Evolutionary conservation across 257 asterid genomes (phyloP).

Genomic region (Gynochthodes officinalis): DNA sequence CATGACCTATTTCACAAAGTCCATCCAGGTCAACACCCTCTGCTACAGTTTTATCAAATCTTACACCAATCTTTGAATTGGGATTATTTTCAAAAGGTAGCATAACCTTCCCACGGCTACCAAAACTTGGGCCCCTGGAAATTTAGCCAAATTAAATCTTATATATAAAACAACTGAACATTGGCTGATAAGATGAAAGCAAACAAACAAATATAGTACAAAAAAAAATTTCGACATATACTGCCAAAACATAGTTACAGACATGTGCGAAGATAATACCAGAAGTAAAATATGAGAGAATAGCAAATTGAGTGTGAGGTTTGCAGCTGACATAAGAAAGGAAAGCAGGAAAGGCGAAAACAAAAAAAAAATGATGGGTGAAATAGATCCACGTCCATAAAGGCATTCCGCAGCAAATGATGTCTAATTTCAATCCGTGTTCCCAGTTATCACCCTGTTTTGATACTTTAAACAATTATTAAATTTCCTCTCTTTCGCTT

Average conservation of each 20-base stretch:
- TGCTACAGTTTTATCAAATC: slow-evolving; percentile 72
- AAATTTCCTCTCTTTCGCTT: not conserved
- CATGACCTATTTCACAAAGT: slow-evolving; percentile 72
- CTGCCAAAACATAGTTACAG: not conserved
- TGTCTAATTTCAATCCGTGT: not conserved
- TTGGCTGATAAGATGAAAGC: not conserved
- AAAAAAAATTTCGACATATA: too few relatives aligned
- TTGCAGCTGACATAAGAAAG: not conserved
- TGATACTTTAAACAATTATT: not conserved
- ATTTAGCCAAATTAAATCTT: slow-evolving; percentile 29
- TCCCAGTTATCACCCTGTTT: not conserved
- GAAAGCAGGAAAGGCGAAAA: not conserved
- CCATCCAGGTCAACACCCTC: slow-evolving; percentile 95
- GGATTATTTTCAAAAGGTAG: slow-evolving; percentile 81
- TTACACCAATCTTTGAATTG: slow-evolving; percentile 75
- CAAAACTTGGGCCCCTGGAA: slow-evolving; percentile 81
- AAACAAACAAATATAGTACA: slow-evolving; percentile 1
- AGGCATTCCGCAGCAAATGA: not conserved
- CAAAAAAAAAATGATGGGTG: not conserved
- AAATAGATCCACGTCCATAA: not conserved
- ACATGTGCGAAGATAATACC: not conserved
- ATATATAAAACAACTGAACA: not conserved
- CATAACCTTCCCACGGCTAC: slow-evolving; percentile 77
- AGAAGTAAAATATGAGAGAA: not conserved
- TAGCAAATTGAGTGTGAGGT: not conserved